Evolutionary conservation across 768 basidiomycete species (phyloP).

Genomic region (Gautieria morchelliformis): DNA sequence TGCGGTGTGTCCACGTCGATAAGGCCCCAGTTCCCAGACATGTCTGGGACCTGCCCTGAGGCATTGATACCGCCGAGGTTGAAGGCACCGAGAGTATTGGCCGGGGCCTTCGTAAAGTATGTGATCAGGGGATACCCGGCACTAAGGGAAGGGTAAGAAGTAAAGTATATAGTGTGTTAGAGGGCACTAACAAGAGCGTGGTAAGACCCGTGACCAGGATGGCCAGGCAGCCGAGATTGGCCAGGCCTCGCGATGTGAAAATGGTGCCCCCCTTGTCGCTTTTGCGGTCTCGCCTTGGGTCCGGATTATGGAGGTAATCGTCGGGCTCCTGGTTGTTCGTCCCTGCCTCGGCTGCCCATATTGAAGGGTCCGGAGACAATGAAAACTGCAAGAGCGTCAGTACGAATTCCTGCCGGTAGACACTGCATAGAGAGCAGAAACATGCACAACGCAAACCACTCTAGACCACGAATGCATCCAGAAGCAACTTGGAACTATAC

Average conservation of each 20-base stretch:
- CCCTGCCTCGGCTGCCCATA: conserved; percentile 62
- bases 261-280: conserved; percentile 48
- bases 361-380: conserved; percentile 60
- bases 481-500: too few species aligned
- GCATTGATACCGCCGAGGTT: conserved; percentile 72
- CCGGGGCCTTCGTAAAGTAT: conserved; percentile 37
- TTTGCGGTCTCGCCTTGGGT: conserved; percentile 51
- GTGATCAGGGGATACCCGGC: conserved; percentile 54
- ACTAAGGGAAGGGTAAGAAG: conserved; percentile 18
- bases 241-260: conserved; percentile 59
- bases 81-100: conserved; percentile 50
- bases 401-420: not conserved
- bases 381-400: conserved; percentile 43
- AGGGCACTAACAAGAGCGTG: conserved; percentile 46
- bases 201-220: conserved; percentile 44
- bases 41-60: conserved; percentile 51
- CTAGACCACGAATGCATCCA: too few species aligned
- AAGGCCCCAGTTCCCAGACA: conserved; percentile 51
- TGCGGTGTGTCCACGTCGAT: conserved; percentile 72
- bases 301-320: conserved; percentile 67
- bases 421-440: not conserved
- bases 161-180: not conserved
- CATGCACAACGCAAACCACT: not conserved
- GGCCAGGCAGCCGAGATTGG: conserved; percentile 62
- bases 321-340: conserved; percentile 49